These are phyloP conservation scores for Populus hybrid DNA, from an alignment of 441 rosid species.

Conservation along the genomic window DNA sequence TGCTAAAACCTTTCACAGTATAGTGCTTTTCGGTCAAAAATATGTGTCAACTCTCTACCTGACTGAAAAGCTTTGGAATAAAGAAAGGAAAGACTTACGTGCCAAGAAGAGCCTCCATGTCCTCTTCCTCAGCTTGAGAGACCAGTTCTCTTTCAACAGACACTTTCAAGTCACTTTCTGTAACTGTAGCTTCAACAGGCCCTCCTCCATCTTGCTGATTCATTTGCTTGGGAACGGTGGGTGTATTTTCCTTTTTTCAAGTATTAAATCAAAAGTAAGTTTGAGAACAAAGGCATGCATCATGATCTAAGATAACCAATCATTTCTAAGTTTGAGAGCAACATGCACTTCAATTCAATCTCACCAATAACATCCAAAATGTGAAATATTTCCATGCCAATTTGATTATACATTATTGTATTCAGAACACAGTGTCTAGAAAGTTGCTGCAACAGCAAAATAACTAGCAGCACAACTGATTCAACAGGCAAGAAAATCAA, in stretches of 20 bases:
- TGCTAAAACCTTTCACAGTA: background rate
- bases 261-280: constrained; percentile 2
- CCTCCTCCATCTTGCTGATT: constrained; percentile 58
- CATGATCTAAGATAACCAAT: background rate
- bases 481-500: constrained; percentile 1
- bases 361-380: background rate
- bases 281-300: constrained; percentile 6
- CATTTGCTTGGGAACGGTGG: constrained; percentile 59
- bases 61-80: background rate
- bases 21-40: background rate
- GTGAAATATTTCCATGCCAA: background rate
- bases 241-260: constrained; percentile 71
- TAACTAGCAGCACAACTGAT: background rate
- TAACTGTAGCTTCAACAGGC: constrained; percentile 51
- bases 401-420: background rate
- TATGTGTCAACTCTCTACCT: background rate
- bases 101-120: constrained; percentile 95
- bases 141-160: constrained; percentile 93
- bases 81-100: constrained; percentile 52
- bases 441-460: background rate
- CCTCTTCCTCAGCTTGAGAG: constrained; percentile 98
- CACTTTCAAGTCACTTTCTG: constrained; percentile 77
- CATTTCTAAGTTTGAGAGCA: background rate
- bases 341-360: background rate
- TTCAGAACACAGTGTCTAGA: background rate